Conservation (phyloP, 1,139 yeast genomes). For the Suhomyces choctaworum region DNA sequence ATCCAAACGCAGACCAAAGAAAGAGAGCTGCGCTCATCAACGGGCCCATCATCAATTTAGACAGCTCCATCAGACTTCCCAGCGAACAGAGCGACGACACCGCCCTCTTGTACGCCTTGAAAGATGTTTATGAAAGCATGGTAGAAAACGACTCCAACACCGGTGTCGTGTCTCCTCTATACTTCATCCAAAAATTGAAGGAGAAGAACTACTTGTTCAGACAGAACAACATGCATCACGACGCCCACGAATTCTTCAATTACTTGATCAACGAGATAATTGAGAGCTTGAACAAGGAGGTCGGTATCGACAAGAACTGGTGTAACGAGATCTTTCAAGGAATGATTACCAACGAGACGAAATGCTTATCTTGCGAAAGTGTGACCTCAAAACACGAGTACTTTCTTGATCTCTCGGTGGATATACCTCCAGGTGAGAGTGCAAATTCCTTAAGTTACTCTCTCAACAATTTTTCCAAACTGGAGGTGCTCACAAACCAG, state of each 20-base stretch:
- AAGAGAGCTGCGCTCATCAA: conserved; percentile 75
- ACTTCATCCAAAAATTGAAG: conserved; percentile 72
- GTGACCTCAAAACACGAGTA: conserved; percentile 81
- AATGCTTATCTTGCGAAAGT: conserved; percentile 89
- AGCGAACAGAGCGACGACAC: conserved; percentile 49
- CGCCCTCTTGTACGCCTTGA: conserved; percentile 68
- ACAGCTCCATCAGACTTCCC: conserved; percentile 53
- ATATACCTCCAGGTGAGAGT: conserved; percentile 69
- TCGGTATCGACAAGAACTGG: conserved; percentile 44
- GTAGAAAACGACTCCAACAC: conserved; percentile 65
- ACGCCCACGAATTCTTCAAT: conserved; percentile 94
- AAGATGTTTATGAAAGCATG: conserved; percentile 84
- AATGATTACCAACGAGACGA: conserved; percentile 78
- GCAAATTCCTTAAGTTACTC: conserved; percentile 69
- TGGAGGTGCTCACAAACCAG: conserved; percentile 81
- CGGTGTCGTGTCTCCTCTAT: conserved; percentile 84
- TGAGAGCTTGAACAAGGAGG: conserved; percentile 58
- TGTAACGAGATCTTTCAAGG: conserved; percentile 84
- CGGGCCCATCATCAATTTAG: conserved; percentile 86
- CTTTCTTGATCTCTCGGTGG: conserved; percentile 84
- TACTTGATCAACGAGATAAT: conserved; percentile 79
- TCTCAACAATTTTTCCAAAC: conserved; percentile 75
- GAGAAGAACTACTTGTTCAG: conserved; percentile 82
- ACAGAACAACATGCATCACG: conserved; percentile 90
- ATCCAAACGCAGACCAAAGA: conserved; percentile 70